A percentile compares a stretch with the other conserved stretches of the same genome.
Conservation (phyloP, 495 filamentous ascomycete species). For the Aspergillus sparsus region DNA sequence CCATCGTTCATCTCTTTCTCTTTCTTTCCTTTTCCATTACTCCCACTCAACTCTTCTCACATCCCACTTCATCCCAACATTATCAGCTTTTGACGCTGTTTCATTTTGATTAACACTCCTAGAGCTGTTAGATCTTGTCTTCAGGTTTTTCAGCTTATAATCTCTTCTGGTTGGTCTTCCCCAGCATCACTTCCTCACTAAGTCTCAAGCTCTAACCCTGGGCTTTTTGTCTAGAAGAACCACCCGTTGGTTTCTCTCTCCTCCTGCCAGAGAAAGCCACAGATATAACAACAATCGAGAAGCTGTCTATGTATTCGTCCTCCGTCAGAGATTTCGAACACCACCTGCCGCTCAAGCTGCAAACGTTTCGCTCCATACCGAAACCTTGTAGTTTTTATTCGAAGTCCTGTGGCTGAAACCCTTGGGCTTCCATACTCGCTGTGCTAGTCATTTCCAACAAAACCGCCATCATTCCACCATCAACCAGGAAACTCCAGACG, state of each 20-base stretch:
- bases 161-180: slow-evolving; percentile 29
- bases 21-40: slow-evolving; percentile 19
- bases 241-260: slow-evolving; percentile 41
- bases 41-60: slow-evolving; percentile 11
- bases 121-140: slow-evolving; percentile 18
- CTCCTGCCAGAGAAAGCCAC: slow-evolving; percentile 42
- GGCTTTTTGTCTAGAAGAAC: slow-evolving; percentile 29
- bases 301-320: slow-evolving; percentile 82
- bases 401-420: slow-evolving; percentile 81
- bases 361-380: slow-evolving; percentile 86
- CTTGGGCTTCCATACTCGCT: slow-evolving; percentile 27
- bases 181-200: slow-evolving; percentile 18
- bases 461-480: slow-evolving; percentile 56
- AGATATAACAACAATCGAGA: slow-evolving; percentile 36
- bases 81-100: slow-evolving; percentile 20
- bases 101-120: slow-evolving; percentile 10
- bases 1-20: slow-evolving; percentile 16
- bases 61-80: slow-evolving; percentile 12
- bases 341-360: slow-evolving; percentile 89
- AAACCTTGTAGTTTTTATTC: slow-evolving; percentile 84
- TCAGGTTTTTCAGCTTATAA: slow-evolving; percentile 15
- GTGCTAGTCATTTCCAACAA: slow-evolving; percentile 33
- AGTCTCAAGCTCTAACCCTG: slow-evolving; percentile 34
- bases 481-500: slow-evolving; percentile 49
- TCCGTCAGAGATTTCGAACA: slow-evolving; percentile 72